Evolutionary conservation across 2,329 filamentous ascomycete genomes (phyloP), one percentile per base, ranked within the genome.

Genomic region (Talaromyces amestolkiae): DNA sequence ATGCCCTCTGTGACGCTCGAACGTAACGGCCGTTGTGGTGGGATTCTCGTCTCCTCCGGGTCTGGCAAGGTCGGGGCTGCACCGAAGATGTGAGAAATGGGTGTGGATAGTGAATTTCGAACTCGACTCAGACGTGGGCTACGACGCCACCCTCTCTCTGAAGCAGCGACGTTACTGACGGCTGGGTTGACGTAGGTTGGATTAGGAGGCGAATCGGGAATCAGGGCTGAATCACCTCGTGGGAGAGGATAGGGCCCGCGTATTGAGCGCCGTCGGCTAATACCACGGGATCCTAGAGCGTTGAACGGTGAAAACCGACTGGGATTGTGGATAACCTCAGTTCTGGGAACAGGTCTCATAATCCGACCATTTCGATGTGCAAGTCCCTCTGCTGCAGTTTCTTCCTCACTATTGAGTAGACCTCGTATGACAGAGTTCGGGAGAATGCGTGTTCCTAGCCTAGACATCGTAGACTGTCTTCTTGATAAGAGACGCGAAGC

Each of bases 381-480:
- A 61, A 76, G 77, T 6, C 79, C 80, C 69, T 82, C 80, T 17
- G 76, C 79, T 2, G 75, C 74, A 8, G 80, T 81, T 68, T 81
- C 80, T 66, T 81, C 79, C 67, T 80, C 77, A 65, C 80, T 81
- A 65, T 72, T 81, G 9, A 81, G 72, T 35, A 82, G 72, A 4
- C 77, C 78, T 63, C 80, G 76, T 31, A 78, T 78, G 17, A 81
- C 78, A 13, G 78, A 78, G 65, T 81, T 80, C 41, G 81, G 81
- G n/a, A 83, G 69, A 33, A 83, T 75, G 66, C 80, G 76, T 22
- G 81, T 82, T 15, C 81, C 80, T 51, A 83, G 71, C 45, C 81
- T 74, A 61, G 81, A 83, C 77, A 83, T 80, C 15, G 80, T 77
- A 4, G 81, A 82, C 66, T 79, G 79, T 65, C 79, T 75, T 68